Evolutionary conservation across 805 yeast genomes (phyloP).

Genomic region (Cyberlindnera mycetangii): DNA sequence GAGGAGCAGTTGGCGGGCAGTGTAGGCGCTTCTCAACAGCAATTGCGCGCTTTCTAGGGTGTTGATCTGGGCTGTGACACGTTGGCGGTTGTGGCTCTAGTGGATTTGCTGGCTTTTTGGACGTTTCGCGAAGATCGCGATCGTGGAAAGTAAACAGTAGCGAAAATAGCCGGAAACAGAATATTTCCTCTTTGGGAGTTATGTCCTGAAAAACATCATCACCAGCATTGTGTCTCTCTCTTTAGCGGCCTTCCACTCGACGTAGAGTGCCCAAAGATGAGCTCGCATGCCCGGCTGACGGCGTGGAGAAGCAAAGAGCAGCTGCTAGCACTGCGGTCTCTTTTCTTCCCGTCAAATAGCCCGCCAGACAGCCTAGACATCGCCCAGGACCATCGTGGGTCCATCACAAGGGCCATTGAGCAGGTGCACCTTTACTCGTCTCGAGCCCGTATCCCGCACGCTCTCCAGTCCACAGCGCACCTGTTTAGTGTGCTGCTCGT

Average conservation of each 20-base stretch:
- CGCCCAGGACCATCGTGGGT: neutral
- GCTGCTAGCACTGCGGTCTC: constrained; percentile 14
- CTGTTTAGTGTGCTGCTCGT: constrained; percentile 12
- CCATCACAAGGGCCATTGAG: constrained; percentile 13
- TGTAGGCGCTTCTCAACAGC: neutral
- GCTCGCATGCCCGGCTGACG: constrained; percentile 9
- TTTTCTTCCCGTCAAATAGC: constrained; percentile 10
- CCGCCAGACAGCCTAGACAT: neutral
- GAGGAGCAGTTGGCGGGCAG: neutral
- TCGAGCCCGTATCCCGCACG: constrained; percentile 18
- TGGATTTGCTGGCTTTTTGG: constrained; percentile 15
- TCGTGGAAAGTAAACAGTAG: neutral
- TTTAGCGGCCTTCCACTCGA: neutral
- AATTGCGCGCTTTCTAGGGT: neutral
- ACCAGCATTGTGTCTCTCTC: neutral
- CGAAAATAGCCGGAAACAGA: constrained; percentile 1
- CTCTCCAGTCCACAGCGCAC: constrained; percentile 19
- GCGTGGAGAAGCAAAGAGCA: constrained; percentile 16
- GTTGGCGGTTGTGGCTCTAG: constrained; percentile 1
- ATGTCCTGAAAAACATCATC: neutral
- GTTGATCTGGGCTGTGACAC: no score
- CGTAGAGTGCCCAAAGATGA: neutral
- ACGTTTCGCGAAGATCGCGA: constrained; percentile 2
- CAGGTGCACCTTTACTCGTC: constrained; percentile 18
- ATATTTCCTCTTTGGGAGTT: neutral